These are phyloP conservation scores for Rutidosis leptorrhynchoides DNA, from an alignment of 129 eudicot species.

Conservation along the genomic window DNA sequence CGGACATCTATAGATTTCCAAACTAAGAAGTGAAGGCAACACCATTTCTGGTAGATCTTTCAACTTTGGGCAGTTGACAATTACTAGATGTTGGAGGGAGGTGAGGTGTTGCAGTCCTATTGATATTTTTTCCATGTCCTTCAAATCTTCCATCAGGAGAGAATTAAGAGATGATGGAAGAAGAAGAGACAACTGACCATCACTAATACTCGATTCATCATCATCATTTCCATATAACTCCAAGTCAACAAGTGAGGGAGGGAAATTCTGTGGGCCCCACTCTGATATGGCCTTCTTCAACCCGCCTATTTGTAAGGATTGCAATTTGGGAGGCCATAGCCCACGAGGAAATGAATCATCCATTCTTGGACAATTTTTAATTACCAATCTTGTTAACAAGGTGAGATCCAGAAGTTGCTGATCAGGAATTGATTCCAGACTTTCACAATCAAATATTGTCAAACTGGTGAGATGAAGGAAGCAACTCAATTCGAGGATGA, in stretches of 20 bases:
- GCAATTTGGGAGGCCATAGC: constrained; percentile 18
- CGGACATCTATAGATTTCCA: too few relatives aligned
- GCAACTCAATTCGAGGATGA: neutral
- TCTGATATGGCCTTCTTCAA: constrained; percentile 7
- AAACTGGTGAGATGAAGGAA: neutral
- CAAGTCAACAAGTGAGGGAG: neutral
- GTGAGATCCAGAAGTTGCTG: neutral
- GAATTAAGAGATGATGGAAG: too few relatives aligned
- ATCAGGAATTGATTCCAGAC: constrained; percentile 9
- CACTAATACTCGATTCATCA: too few relatives aligned
- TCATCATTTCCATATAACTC: neutral
- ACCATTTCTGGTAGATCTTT: too few relatives aligned
- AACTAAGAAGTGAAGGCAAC: too few relatives aligned
- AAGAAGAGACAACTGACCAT: too few relatives aligned
- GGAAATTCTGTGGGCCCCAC: constrained; percentile 8
- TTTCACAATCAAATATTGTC: neutral
- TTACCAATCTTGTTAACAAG: neutral
- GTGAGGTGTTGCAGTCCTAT: too few relatives aligned
- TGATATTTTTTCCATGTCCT: too few relatives aligned
- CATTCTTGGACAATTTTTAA: constrained; percentile 1
- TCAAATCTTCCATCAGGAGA: too few relatives aligned
- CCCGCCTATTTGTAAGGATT: neutral
- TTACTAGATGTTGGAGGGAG: too few relatives aligned
- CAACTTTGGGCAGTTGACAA: too few relatives aligned
- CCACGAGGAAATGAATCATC: constrained; percentile 16